Evolutionary conservation across 2,329 filamentous ascomycete species (phyloP), one percentile per base, ranked within the genome.

Genomic region (Alternaria angustiovoidea): DNA sequence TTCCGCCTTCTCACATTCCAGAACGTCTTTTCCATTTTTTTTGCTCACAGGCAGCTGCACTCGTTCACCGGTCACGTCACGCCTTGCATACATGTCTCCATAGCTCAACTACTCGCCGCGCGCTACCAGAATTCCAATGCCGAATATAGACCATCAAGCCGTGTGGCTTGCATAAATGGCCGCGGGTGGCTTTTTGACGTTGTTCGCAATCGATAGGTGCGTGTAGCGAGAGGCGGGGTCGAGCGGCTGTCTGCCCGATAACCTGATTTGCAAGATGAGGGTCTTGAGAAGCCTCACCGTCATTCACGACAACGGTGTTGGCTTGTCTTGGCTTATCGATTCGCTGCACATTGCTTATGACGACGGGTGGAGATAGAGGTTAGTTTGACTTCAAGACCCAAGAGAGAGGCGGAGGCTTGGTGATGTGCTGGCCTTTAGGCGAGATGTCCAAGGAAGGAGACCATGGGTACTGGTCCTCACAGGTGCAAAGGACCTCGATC

Each of bases 171-270:
- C 46, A 49, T 36, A 49, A 16, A 22, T 36, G 30, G 7, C 30
- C 22, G 14, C 46, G 46, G 18, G 46, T 24, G 46, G 46, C 46
- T 36, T 38, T 36, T 24, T n/a, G 30, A n/a, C 8, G 14, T 16
- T 26, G 30, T 38, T 24, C 20, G 46, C 32, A 48, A 36, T 34
- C 46, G 46, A 48, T 48, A 36, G 46, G 30, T 34, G 20, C 9
- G 16, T 49, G 20, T 49, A 38, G 32, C 32, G 46, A 36, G 46
- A 28, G 42, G 46, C 30, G 46, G 46, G 46, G 46, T 49, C 36
- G 20, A 36, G 46, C 36, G 18, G 30, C 46, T 48, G 20, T 18
- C 18, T 22, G 30, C 18, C 20, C 46, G 14, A 49, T 26, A 49
- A 49, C 46, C 32, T 49, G 46, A 34, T 36, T 49, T 49, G 30